Percentiles rank a stretch among this genome's conserved stretches.
These are phyloP conservation scores for Cercophora scortea DNA, from an alignment of 495 filamentous ascomycete genomes.

Conservation along the genomic window DNA sequence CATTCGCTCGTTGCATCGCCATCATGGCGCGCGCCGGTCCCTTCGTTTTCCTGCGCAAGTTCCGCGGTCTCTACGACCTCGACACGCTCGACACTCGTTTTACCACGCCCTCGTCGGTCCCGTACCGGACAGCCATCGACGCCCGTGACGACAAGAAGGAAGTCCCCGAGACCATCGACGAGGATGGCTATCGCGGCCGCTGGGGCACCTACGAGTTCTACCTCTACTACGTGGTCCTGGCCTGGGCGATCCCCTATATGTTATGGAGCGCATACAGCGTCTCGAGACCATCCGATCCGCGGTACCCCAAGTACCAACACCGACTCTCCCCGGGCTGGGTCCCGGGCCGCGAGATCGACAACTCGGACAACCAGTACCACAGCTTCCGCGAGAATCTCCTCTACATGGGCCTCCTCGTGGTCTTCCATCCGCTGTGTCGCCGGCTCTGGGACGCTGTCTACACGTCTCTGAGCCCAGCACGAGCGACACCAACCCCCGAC, in stretches of 20 bases:
- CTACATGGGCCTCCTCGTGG: conserved; percentile 61
- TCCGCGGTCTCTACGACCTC: conserved; percentile 65
- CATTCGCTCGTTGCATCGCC: background rate
- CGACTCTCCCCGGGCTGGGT: conserved; percentile 84
- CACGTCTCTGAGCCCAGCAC: background rate
- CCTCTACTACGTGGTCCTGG: conserved; percentile 68
- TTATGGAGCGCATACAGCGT: conserved; percentile 80
- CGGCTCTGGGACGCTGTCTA: conserved; percentile 51
- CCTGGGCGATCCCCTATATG: conserved; percentile 71
- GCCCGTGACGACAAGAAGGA: background rate
- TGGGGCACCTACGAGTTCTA: conserved; percentile 87
- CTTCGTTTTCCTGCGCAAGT: conserved; percentile 27
- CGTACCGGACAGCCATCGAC: conserved; percentile 39
- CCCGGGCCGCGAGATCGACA: conserved; percentile 87
- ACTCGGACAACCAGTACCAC: conserved; percentile 84
- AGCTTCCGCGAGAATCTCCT: conserved; percentile 82
- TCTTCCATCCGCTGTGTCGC: conserved; percentile 72
- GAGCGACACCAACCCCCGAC: conserved; percentile 10
- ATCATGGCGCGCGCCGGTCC: conserved; percentile 6
- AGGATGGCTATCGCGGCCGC: conserved; percentile 18
- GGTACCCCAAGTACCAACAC: conserved; percentile 65
- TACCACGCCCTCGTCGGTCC: conserved; percentile 60
- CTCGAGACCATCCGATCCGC: conserved; percentile 76
- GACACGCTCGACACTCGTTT: conserved; percentile 94
- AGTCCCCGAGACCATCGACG: conserved; percentile 16